phyloP scores from a whole-genome alignment of 805 yeast genomes.

The Ogataea degrootiae region DNA sequence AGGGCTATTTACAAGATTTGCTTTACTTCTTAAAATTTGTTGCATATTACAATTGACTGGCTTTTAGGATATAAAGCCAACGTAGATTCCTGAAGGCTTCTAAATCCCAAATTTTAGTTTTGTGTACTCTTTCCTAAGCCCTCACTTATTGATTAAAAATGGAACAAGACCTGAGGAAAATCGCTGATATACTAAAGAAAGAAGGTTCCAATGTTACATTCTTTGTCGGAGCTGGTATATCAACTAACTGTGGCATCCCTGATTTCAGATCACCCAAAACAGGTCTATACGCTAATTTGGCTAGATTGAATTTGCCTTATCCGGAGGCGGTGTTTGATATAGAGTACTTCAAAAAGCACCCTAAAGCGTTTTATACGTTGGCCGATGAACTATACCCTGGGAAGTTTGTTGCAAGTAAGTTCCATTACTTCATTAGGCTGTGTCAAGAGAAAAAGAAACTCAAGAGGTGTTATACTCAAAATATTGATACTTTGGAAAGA shows the following conservation, averaged over 20 bases:
- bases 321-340: slow-evolving; percentile 97
- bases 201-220: slow-evolving; percentile 45
- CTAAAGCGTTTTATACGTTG: slow-evolving; percentile 78
- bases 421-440: slow-evolving; percentile 67
- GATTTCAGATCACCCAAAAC: slow-evolving; percentile 92
- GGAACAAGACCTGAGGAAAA: slow-evolving; percentile 20
- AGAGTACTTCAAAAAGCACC: slow-evolving; percentile 68
- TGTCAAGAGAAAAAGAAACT: slow-evolving; percentile 60
- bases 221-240: slow-evolving; percentile 90
- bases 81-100: too few relatives aligned
- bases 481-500: slow-evolving; percentile 88
- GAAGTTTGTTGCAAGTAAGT: slow-evolving; percentile 74
- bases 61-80: too few relatives aligned
- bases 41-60: too few relatives aligned
- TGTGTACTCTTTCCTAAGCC: too few relatives aligned
- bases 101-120: too few relatives aligned
- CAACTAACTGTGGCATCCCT: slow-evolving; percentile 92
- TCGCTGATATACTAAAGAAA: slow-evolving; percentile 20
- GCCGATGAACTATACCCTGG: slow-evolving; percentile 89
- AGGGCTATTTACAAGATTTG: too few relatives aligned
- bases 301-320: slow-evolving; percentile 71
- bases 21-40: too few relatives aligned
- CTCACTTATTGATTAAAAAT: slow-evolving; percentile 3
- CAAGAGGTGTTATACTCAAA: slow-evolving; percentile 80
- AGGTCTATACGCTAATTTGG: slow-evolving; percentile 77